Base-by-base conservation (phyloP, 1,139 yeast genomes). In the Diutina pseudorugosa region DNA sequence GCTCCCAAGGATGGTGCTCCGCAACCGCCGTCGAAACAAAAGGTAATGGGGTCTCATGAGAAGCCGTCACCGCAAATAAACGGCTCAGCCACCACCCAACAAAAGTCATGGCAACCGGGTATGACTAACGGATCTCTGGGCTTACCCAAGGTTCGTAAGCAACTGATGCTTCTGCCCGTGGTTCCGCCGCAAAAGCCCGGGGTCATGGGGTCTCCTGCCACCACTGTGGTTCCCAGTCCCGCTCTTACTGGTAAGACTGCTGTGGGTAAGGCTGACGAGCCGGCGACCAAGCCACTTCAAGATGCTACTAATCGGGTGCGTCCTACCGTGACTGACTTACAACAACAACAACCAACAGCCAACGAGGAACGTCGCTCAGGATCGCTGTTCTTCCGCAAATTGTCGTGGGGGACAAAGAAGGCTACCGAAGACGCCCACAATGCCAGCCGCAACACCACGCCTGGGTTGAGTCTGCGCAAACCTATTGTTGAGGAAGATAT, bases 341-440 rank as follows among this genome's bases (percentile, higher is more conserved):
- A 21, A 42, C 25, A 21, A 14, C 25, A 20, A 42, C 25, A 21
- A n/a, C 25, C 14, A 18, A 18, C 47, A 12, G 40, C 12, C 4
- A 14, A 14, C 5, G 47, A 43, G 23, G 23, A 42, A n/a, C 40
- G 30, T 11, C 30, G 30, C 12, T 45, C 47, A 19, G 47, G 47
- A 12, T 23, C 33, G 40, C 18, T n/a, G 20, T 45, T 84, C 57
- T 82, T 84, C 69, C 71, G 89, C 58, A 83, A 82, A 61, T 69
- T 83, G 55, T 82, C 89, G 12, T 75, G 79, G 74, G 80, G 81
- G 19, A 59, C 72, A 2, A 75, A 71, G 59, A 75, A 74, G 60
- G 58, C 70, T 20, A 56, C 62, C 52, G 58, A 57, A 8, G 65
- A 60, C 2, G 61, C 59, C 6, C 25, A n/a, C 4, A 6, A 25